Evolutionary conservation across 2,329 filamentous ascomycete genomes (phyloP).

Genomic region (Ilyonectria mors-panacis): DNA sequence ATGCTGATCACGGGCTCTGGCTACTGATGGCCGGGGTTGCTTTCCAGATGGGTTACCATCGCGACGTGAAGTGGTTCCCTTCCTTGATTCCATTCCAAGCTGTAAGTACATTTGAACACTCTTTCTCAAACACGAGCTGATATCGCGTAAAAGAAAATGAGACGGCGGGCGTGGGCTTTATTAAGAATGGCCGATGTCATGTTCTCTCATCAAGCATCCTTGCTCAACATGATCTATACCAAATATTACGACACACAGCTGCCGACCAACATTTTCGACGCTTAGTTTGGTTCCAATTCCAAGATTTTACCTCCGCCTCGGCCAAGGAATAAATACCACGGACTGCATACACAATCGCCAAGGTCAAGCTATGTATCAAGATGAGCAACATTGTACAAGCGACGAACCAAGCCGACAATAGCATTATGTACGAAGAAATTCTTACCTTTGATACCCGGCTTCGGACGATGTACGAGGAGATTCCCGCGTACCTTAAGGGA

Average conservation of each 20-base stretch:
- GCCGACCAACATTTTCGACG: slow-evolving; percentile 84
- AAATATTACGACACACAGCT: slow-evolving; percentile 82
- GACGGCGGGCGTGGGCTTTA: slow-evolving; percentile 77
- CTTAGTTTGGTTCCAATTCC: slow-evolving; percentile 80
- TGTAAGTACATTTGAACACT: slow-evolving; percentile 56
- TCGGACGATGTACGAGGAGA: slow-evolving; percentile 72
- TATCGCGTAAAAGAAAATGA: slow-evolving; percentile 71
- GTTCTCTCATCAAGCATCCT: slow-evolving; percentile 80
- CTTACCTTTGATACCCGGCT: slow-evolving; percentile 73
- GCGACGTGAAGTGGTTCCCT: slow-evolving; percentile 82
- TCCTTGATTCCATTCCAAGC: slow-evolving; percentile 80
- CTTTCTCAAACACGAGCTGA: slow-evolving; percentile 18
- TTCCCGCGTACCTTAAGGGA: slow-evolving; percentile 85
- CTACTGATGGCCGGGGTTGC: slow-evolving; percentile 70
- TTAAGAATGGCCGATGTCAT: slow-evolving; percentile 81
- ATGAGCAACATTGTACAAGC: slow-evolving; percentile 80
- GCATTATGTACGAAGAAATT: slow-evolving; percentile 75
- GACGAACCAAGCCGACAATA: slow-evolving; percentile 68
- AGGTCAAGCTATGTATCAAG: slow-evolving; percentile 76
- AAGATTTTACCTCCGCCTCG: slow-evolving; percentile 77
- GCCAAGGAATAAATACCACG: slow-evolving; percentile 78
- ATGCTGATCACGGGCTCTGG: slow-evolving; percentile 80
- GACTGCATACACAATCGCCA: slow-evolving; percentile 83
- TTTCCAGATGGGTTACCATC: slow-evolving; percentile 82
- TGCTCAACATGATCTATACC: slow-evolving; percentile 78